phyloP scores from a whole-genome alignment of 1,284 basidiomycete species.

The Irpex rosettiformis region DNA sequence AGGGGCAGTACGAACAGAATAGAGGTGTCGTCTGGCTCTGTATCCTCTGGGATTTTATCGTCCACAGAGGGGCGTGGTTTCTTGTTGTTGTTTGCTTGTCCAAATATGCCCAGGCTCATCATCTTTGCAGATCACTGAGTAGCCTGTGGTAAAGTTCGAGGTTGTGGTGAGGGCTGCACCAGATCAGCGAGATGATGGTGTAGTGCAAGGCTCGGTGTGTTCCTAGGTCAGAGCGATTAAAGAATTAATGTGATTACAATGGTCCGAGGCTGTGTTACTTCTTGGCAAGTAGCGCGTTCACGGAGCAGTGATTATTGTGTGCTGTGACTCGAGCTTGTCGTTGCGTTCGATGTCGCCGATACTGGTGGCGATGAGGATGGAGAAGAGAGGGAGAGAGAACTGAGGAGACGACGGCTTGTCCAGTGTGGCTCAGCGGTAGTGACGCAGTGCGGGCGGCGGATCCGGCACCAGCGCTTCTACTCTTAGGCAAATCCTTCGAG shows the following conservation, averaged over 20 bases:
- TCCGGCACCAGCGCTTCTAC: neutral
- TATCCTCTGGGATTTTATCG: slow-evolving; percentile 71
- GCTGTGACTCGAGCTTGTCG: neutral
- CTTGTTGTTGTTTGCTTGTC: slow-evolving; percentile 59
- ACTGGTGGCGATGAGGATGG: neutral
- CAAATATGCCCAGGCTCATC: slow-evolving; percentile 81
- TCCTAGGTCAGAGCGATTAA: neutral
- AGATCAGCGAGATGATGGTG: neutral
- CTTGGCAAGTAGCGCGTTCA: neutral
- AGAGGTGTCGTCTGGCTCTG: slow-evolving; percentile 80
- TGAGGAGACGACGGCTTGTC: neutral
- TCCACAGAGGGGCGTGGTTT: slow-evolving; percentile 55
- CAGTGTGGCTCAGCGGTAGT: neutral
- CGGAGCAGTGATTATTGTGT: neutral
- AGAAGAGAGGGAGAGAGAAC: neutral
- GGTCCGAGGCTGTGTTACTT: neutral
- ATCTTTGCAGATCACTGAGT: slow-evolving; percentile 35
- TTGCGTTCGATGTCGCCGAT: neutral
- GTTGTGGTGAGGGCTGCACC: neutral
- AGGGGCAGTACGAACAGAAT: slow-evolving; percentile 68
- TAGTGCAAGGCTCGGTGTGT: neutral
- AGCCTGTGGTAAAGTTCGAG: neutral
- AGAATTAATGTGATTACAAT: neutral
- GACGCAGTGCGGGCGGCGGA: slow-evolving; percentile 2
- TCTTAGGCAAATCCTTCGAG: neutral